phyloP scores from a whole-genome alignment of 148 eudicot species.

The Rhododendron henanense region DNA sequence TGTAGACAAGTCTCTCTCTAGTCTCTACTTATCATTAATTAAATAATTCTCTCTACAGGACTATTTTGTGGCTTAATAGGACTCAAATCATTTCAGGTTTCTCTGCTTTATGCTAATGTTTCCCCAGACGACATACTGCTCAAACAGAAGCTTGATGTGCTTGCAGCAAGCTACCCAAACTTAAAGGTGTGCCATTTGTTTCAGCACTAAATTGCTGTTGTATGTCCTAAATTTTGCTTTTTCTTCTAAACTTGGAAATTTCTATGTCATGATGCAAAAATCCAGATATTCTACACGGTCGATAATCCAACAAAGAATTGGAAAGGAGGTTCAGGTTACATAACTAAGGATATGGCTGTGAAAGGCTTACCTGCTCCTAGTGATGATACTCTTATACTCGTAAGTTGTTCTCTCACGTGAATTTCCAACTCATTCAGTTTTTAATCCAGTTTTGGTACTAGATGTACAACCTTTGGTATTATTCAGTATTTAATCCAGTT shows the following conservation, averaged over 20 bases:
- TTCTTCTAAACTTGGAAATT: neutral
- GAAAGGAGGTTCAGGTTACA: slow-evolving; percentile 84
- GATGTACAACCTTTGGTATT: neutral
- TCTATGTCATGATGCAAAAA: neutral
- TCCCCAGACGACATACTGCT: slow-evolving; percentile 94
- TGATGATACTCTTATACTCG: slow-evolving; percentile 77
- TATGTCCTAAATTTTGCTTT: neutral
- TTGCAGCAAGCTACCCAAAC: slow-evolving; percentile 83
- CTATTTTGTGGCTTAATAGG: neutral
- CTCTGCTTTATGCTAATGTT: slow-evolving; percentile 85
- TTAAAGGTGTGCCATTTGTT: slow-evolving; percentile 64
- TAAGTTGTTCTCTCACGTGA: slow-evolving; percentile 29
- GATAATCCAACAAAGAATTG: slow-evolving; percentile 81
- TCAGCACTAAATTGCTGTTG: neutral
- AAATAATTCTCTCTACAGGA: neutral
- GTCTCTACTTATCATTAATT: neutral
- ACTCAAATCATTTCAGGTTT: slow-evolving; percentile 45
- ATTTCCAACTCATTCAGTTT: neutral
- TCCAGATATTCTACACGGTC: slow-evolving; percentile 85
- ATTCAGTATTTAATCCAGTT: neutral
- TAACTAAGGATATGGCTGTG: slow-evolving; percentile 77
- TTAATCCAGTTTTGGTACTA: neutral
- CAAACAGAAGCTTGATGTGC: slow-evolving; percentile 84
- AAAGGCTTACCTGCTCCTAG: slow-evolving; percentile 95
- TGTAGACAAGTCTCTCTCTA: neutral